Conservation (phyloP, 805 yeast genomes). For the Pichia californica region DNA sequence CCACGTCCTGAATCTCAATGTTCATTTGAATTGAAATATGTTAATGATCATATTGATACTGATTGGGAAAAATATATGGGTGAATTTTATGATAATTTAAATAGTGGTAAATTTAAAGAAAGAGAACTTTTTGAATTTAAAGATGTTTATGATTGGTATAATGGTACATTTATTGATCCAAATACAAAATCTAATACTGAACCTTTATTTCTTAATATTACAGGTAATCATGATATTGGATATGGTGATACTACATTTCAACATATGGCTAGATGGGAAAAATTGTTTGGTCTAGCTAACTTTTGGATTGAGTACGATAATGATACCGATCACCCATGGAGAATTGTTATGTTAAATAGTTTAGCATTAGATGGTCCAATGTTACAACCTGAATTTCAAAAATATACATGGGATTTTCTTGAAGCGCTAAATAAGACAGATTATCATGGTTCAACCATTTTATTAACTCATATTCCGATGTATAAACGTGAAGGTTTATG, state of each 20-base stretch:
- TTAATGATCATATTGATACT: slow-evolving; percentile 43
- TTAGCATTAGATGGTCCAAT: slow-evolving; percentile 88
- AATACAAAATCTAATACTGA: slow-evolving; percentile 32
- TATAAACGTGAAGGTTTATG: slow-evolving; percentile 79
- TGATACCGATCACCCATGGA: slow-evolving; percentile 66
- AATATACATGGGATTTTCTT: slow-evolving; percentile 69
- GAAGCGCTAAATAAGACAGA: slow-evolving; percentile 46
- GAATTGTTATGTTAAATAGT: slow-evolving; percentile 83
- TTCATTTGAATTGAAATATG: slow-evolving; percentile 40
- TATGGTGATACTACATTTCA: slow-evolving; percentile 94
- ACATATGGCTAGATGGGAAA: slow-evolving; percentile 73
- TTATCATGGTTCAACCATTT: slow-evolving; percentile 72
- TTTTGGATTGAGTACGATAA: slow-evolving; percentile 66
- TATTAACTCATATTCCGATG: slow-evolving; percentile 86
- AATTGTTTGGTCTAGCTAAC: slow-evolving; percentile 78
- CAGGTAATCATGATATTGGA: slow-evolving; percentile 96
- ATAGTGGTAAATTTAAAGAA: slow-evolving; percentile 27
- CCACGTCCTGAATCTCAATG: slow-evolving; percentile 50
- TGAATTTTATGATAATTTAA: slow-evolving; percentile 24
- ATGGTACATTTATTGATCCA: slow-evolving; percentile 6
- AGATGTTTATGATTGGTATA: slow-evolving; percentile 64
- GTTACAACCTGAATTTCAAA: slow-evolving; percentile 60
- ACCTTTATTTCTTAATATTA: slow-evolving; percentile 72
- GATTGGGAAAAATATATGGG: slow-evolving; percentile 47
- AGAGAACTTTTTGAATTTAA: slow-evolving; percentile 40